phyloP scores from a whole-genome alignment of 176 grass and related monocot species.

The Musa itinerans region DNA sequence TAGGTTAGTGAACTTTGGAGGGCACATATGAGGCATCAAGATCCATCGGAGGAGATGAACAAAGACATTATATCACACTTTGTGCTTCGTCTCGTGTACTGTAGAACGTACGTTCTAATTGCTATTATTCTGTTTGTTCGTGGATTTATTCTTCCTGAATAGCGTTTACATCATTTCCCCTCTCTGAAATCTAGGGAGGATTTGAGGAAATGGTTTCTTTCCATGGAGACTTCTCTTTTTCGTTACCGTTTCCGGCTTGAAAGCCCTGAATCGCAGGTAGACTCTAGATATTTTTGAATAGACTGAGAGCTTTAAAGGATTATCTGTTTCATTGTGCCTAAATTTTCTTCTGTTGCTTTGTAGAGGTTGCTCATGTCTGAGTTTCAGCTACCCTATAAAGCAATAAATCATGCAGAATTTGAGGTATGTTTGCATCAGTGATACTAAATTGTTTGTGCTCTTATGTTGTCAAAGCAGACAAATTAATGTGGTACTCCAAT shows the following conservation, averaged over 20 bases:
- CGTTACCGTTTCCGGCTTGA: constrained; percentile 69
- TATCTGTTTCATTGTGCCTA: neutral
- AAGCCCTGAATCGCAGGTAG: constrained; percentile 77
- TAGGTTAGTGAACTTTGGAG: constrained; percentile 74
- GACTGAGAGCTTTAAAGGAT: neutral
- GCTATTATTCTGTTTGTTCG: neutral
- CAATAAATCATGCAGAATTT: constrained; percentile 65
- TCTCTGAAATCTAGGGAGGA: constrained; percentile 48
- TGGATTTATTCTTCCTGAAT: constrained; percentile 6
- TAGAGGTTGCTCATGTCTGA: constrained; percentile 84
- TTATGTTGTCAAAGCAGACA: neutral
- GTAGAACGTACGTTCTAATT: constrained; percentile 65
- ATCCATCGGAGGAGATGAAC: constrained; percentile 65
- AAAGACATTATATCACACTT: constrained; percentile 98
- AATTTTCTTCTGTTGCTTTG: constrained; percentile 14
- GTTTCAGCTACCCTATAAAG: constrained; percentile 80
- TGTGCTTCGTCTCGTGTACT: constrained; percentile 95
- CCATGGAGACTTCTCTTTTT: constrained; percentile 80
- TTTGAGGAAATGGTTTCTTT: constrained; percentile 94
- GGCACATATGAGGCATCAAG: constrained; percentile 73
- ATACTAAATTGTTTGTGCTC: neutral
- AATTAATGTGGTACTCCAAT: neutral
- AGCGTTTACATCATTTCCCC: neutral
- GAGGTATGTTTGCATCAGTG: constrained; percentile 39
- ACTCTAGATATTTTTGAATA: constrained; percentile 13